A percentile compares a stretch with the other conserved stretches of the same genome.
phyloP scores from a whole-genome alignment of 139 green algal genomes.

The Dunaliella primolecta region DNA sequence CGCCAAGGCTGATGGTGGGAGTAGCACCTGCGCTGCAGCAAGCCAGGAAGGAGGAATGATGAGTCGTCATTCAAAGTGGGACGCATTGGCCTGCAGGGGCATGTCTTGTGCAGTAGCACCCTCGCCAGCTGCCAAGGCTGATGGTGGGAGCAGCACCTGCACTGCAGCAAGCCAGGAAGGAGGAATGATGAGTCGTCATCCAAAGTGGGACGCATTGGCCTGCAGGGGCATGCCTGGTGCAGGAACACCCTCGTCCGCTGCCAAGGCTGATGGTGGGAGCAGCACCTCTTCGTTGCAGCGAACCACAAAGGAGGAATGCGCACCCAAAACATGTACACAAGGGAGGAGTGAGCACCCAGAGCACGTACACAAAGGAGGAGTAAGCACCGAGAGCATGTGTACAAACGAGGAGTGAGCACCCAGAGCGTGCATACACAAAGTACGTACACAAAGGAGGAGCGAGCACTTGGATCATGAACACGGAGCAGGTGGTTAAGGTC shows the following conservation, averaged over 20 bases:
- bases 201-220: conserved; percentile 10
- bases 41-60: conserved; percentile 15
- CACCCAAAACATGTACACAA: too few relatives aligned
- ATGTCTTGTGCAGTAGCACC: conserved; percentile 13
- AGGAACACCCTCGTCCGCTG: conserved; percentile 9
- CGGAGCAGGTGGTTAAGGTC: too few relatives aligned
- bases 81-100: conserved; percentile 7
- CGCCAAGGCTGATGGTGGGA: neutral
- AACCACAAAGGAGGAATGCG: too few relatives aligned
- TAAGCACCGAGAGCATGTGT: too few relatives aligned
- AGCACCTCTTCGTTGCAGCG: too few relatives aligned
- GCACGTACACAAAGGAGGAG: too few relatives aligned
- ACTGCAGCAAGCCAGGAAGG: too few relatives aligned
- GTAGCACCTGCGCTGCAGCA: conserved; percentile 14
- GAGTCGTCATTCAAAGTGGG: conserved; percentile 2
- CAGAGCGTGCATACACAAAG: too few relatives aligned
- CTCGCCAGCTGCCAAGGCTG: conserved; percentile 3
- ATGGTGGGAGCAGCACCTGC: conserved; percentile 5
- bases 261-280: neutral
- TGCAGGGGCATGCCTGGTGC: conserved; percentile 11
- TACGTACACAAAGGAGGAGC: too few relatives aligned
- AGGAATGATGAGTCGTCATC: conserved; percentile 9
- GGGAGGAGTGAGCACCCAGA: too few relatives aligned
- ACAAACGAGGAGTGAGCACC: too few relatives aligned
- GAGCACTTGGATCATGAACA: too few relatives aligned